phyloP scores from a whole-genome alignment of 2,329 filamentous ascomycete genomes.

The Arthrobotrys iridis region DNA sequence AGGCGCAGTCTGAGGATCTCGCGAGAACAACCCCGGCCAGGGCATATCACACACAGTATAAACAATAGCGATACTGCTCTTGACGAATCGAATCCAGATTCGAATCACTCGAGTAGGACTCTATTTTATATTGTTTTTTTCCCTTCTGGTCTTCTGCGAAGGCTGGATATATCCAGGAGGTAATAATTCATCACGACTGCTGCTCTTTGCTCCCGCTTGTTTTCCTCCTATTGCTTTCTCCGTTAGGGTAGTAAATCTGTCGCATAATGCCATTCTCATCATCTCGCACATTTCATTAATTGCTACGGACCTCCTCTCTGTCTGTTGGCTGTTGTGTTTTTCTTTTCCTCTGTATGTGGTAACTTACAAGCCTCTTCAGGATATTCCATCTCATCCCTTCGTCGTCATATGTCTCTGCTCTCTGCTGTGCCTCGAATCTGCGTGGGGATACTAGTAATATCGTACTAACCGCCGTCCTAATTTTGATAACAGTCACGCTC shows the following conservation, averaged over 20 bases:
- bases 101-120: slow-evolving; percentile 1
- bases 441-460: not conserved
- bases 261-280: not conserved
- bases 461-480: slow-evolving; percentile 20
- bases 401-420: slow-evolving; percentile 15
- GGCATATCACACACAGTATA: not conserved
- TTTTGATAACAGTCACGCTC: slow-evolving; percentile 6
- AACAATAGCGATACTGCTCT: slow-evolving; percentile 29
- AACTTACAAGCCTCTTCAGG: slow-evolving; percentile 1
- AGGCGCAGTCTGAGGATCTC: slow-evolving; percentile 11
- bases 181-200: slow-evolving; percentile 3
- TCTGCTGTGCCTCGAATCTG: slow-evolving; percentile 15
- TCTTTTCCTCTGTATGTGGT: not conserved
- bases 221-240: not conserved
- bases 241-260: not conserved
- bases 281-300: not conserved
- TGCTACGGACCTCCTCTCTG: slow-evolving; percentile 27
- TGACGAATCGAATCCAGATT: not conserved
- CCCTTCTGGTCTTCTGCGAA: slow-evolving; percentile 31
- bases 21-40: slow-evolving; percentile 1
- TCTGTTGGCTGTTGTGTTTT: slow-evolving; percentile 15
- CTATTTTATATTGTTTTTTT: slow-evolving; percentile 11
- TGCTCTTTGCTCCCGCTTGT: not conserved
- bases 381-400: not conserved
- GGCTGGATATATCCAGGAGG: slow-evolving; percentile 33